Percentiles rank a stretch among this genome's conserved stretches.
Conservation (phyloP, 164 flowering plant species). For the Kalanchoe fedtschenkoi region DNA sequence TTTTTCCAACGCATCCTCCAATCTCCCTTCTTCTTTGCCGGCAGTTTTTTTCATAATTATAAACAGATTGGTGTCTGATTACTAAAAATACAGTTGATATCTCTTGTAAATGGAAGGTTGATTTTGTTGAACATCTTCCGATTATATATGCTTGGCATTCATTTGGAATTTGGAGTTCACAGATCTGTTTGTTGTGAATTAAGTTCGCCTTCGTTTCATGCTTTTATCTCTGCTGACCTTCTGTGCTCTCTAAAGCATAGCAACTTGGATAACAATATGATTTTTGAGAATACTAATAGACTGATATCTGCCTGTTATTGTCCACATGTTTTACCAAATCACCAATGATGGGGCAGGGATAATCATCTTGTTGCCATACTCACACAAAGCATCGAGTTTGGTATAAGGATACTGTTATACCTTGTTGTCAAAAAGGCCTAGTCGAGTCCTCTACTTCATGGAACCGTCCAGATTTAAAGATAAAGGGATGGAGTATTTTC, state of each 20-base stretch:
- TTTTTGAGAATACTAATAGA: neutral
- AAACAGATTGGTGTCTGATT: no score
- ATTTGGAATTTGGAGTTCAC: no score
- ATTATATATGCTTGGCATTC: no score
- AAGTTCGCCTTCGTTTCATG: neutral
- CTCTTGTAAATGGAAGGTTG: no score
- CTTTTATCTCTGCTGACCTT: neutral
- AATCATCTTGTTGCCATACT: neutral
- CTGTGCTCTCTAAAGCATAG: neutral
- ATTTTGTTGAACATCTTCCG: no score
- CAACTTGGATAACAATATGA: neutral
- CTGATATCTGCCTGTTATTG: neutral
- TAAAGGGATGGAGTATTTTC: conserved; percentile 24
- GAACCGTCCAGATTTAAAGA: conserved; percentile 30
- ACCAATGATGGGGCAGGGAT: neutral
- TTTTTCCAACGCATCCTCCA: no score
- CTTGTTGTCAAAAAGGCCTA: neutral
- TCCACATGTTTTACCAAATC: neutral
- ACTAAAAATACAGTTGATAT: no score
- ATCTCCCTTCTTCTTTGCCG: no score
- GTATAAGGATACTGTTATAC: neutral
- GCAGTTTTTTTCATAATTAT: no score
- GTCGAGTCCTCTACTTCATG: conserved; percentile 13
- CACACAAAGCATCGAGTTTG: neutral
- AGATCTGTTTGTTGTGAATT: neutral